Percentiles rank a stretch among this genome's conserved stretches.
Evolutionary conservation across 176 grass and related monocot genomes (phyloP).

Genomic region (Carex scoparia): DNA sequence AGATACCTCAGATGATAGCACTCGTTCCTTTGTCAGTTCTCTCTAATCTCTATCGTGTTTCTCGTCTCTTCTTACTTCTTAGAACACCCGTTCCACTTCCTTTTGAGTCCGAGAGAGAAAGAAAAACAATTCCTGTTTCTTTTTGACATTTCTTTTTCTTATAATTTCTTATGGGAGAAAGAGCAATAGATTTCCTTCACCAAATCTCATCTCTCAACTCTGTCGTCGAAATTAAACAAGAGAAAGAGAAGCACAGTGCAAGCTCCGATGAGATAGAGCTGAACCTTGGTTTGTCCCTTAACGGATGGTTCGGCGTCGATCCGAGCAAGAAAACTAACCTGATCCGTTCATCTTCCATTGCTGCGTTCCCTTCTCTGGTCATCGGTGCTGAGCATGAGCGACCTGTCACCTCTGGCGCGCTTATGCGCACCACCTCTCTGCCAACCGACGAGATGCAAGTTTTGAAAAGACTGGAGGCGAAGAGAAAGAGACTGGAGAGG

Average conservation of each 20-base stretch:
- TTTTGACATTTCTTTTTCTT: neutral
- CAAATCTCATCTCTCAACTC: neutral
- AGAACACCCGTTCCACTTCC: neutral
- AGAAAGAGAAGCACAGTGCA: neutral
- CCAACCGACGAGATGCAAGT: conserved; percentile 49
- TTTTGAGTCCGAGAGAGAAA: neutral
- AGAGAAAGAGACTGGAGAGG: conserved; percentile 60
- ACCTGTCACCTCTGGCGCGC: neutral
- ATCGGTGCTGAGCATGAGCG: conserved; percentile 8
- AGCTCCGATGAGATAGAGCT: conserved; percentile 48
- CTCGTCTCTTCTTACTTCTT: neutral
- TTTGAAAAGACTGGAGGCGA: conserved; percentile 53
- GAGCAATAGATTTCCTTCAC: conserved; percentile 11
- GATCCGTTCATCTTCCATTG: conserved; percentile 46
- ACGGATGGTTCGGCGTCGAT: conserved; percentile 45
- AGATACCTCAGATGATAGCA: too few relatives aligned
- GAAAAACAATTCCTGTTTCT: neutral
- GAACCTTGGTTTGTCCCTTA: conserved; percentile 62
- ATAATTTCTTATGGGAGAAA: neutral
- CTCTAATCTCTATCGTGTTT: neutral
- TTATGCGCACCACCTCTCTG: conserved; percentile 52
- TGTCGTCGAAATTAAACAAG: conserved; percentile 6
- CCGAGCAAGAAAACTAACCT: conserved; percentile 26
- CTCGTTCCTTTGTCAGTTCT: neutral
- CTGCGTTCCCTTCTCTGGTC: conserved; percentile 19